Evolutionary conservation across 768 basidiomycete species (phyloP), one percentile per base, ranked within the genome.

Genomic region (Trametes meyenii): DNA sequence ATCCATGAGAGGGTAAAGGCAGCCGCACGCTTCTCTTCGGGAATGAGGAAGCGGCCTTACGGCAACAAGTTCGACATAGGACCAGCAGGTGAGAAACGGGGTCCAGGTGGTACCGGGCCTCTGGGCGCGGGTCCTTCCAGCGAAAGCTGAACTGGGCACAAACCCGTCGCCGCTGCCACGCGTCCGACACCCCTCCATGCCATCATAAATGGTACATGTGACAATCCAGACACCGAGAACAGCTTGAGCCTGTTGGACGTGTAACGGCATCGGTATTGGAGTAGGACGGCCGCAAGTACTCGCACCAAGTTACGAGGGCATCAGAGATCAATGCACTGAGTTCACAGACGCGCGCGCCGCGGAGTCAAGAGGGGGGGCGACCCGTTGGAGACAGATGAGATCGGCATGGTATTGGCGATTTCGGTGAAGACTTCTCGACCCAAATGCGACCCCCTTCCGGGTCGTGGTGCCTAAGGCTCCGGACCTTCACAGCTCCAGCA

Each of bases 41-140:
- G 43, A 58, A 56, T 62, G 55, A 16, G 19, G 43, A 62, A 62
- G 55, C 61, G 55, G 50, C 44, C 49, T 62, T 62, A 62, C 61
- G 61, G 61, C 61, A 62, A 56, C 44, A 23, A 6, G 35, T 51
- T 56, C 49, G 55, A 62, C 61, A 53, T 43, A 50, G 38, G 44
- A 17, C 53, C 53, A 49, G 13, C 42, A 24, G 56, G 52, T 55
- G 52, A 61, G 54, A 49, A 55, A 61, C 54, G 53, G 45, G 53
- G 52, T 50, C 53, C 61, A 51, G 61, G 17, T 50, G 36, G 57
- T 50, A 45, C 42, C 57, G 46, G 50, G 4, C 17, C 57, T 50
- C 19, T 13, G 29, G 48, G 29, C 48, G 7, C 16, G 33, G 45
- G 17, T 42, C 55, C 29, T 45, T 50, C 54, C 48, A 55, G 35